phyloP scores from a whole-genome alignment of 2,329 filamentous ascomycete genomes.

The Stagonosporopsis vannaccii region DNA sequence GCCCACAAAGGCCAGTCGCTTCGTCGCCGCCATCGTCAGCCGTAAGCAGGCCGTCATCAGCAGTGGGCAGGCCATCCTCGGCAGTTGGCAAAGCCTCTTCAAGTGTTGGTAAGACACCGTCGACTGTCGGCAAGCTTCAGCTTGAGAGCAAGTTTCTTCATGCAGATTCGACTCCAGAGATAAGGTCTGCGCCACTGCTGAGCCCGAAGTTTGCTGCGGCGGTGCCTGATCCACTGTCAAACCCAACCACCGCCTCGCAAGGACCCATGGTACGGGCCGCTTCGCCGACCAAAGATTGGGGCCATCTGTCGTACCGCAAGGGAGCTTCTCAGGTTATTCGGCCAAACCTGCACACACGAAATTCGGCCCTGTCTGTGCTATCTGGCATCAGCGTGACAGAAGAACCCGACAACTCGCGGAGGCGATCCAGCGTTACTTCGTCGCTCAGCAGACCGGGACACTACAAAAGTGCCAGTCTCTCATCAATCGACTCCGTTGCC shows the following conservation, averaged over 20 bases:
- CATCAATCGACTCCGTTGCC: conserved; percentile 55
- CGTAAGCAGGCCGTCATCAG: conserved; percentile 19
- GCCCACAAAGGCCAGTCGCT: conserved; percentile 22
- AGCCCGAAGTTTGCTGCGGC: conserved; percentile 39
- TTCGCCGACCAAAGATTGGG: conserved; percentile 57
- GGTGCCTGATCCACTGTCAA: conserved; percentile 36
- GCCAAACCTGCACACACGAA: conserved; percentile 41
- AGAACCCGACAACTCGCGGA: conserved; percentile 31
- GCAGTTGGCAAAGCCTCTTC: conserved; percentile 16
- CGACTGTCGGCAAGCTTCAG: conserved; percentile 26
- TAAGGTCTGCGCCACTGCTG: conserved; percentile 46
- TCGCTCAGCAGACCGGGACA: conserved; percentile 42
- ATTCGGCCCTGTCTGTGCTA: conserved; percentile 43
- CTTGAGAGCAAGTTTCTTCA: conserved; percentile 72
- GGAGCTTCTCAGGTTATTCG: conserved; percentile 58
- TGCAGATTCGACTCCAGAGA: conserved; percentile 63
- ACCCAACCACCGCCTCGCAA: conserved; percentile 15
- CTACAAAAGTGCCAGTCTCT: conserved; percentile 53
- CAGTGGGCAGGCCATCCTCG: conserved; percentile 6
- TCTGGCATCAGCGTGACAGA: conserved; percentile 37
- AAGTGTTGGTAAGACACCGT: conserved; percentile 18
- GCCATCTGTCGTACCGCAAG: conserved; percentile 59
- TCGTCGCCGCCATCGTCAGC: conserved; percentile 49
- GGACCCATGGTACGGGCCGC: conserved; percentile 45
- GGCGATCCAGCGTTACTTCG: conserved; percentile 45